Evolutionary conservation across 345 rosid species (phyloP).

Genomic region (Turnera subulata): DNA sequence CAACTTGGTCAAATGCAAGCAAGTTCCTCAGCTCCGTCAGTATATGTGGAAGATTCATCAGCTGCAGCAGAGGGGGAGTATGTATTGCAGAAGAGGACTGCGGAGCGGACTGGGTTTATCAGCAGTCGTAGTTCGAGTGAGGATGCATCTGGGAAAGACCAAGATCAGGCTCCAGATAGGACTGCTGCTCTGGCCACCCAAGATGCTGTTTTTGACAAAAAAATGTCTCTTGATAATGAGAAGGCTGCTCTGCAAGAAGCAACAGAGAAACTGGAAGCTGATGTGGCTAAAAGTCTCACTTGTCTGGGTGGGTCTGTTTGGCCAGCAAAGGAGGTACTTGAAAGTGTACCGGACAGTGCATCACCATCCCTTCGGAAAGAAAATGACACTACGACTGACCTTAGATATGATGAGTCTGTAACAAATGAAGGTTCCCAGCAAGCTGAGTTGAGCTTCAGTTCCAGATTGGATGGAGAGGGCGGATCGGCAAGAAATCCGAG

Average conservation of each 20-base stretch:
- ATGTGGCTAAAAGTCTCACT: slow-evolving; percentile 8
- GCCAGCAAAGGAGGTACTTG: slow-evolving; percentile 21
- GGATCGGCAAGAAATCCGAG: slow-evolving; percentile 25
- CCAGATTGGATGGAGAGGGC: slow-evolving; percentile 28
- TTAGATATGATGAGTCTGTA: slow-evolving; percentile 31
- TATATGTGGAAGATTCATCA: slow-evolving; percentile 40
- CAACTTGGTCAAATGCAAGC: slow-evolving; percentile 41
- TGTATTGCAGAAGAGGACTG: slow-evolving; percentile 67
- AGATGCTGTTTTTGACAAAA: slow-evolving; percentile 19
- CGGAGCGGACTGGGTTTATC: slow-evolving; percentile 25
- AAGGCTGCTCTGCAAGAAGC: slow-evolving; percentile 18
- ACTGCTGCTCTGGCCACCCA: slow-evolving; percentile 2
- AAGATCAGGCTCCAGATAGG: slow-evolving; percentile 22
- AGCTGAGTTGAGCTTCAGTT: slow-evolving; percentile 24
- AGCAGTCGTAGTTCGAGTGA: slow-evolving; percentile 31
- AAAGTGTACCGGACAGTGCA: slow-evolving; percentile 15
- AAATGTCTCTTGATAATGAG: slow-evolving; percentile 28
- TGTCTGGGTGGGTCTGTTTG: slow-evolving; percentile 11
- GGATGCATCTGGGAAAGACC: slow-evolving; percentile 30
- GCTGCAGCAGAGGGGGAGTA: slow-evolving; percentile 43
- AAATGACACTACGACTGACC: slow-evolving; percentile 26
- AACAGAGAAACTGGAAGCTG: slow-evolving; percentile 21
- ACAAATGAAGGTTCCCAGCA: slow-evolving; percentile 37
- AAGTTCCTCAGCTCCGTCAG: slow-evolving; percentile 28
- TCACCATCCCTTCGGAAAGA: slow-evolving; percentile 23